phyloP scores from a whole-genome alignment of 192 early-diverging fungal species.

The Podila epigama region DNA sequence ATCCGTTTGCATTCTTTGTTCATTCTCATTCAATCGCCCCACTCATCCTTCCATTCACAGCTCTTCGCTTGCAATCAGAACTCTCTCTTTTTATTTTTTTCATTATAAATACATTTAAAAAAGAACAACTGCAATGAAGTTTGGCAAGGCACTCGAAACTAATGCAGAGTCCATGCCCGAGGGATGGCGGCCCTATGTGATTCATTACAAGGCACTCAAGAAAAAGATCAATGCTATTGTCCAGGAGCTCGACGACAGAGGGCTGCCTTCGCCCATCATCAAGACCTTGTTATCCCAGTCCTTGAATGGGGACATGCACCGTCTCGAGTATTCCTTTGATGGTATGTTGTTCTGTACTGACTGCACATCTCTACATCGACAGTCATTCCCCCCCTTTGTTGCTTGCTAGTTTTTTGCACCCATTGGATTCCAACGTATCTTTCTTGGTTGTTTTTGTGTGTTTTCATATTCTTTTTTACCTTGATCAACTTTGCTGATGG shows the following conservation, averaged over 20 bases:
- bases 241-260: conserved; percentile 65
- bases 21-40: background rate
- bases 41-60: background rate
- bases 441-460: background rate
- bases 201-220: conserved; percentile 80
- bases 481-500: too few species aligned
- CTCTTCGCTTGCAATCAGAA: background rate
- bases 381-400: background rate
- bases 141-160: conserved; percentile 72
- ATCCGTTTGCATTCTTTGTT: background rate
- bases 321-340: conserved; percentile 43
- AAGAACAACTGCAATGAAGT: conserved; percentile 65
- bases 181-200: conserved; percentile 76
- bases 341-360: background rate
- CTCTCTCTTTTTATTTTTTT: background rate
- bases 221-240: conserved; percentile 76
- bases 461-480: background rate
- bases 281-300: conserved; percentile 30
- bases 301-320: conserved; percentile 26
- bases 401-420: too few species aligned
- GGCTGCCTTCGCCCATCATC: conserved; percentile 47
- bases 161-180: conserved; percentile 72
- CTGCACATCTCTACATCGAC: background rate
- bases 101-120: background rate
- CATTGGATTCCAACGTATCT: background rate